These are phyloP conservation scores for Leishmania turanica DNA, from an alignment of 208 protist species.

Conservation along the genomic window DNA sequence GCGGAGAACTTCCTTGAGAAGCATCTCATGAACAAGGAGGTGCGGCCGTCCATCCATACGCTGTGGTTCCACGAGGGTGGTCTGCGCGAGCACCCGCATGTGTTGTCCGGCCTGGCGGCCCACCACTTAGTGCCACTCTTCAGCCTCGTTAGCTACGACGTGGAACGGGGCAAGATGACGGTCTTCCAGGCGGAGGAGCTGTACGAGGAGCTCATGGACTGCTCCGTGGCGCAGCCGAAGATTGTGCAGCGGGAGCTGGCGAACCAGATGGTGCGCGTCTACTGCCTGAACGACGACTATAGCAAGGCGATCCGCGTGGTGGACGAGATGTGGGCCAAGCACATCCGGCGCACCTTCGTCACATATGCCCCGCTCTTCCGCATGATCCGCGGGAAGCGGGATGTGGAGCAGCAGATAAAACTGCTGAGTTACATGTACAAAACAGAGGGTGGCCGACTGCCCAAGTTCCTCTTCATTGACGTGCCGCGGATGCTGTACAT, in stretches of 20 bases:
- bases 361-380: conserved; percentile 92
- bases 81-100: conserved; percentile 72
- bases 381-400: conserved; percentile 61
- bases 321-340: conserved; percentile 73
- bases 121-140: conserved; percentile 92
- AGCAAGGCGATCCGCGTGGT: conserved; percentile 81
- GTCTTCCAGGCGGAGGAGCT: conserved; percentile 74
- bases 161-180: conserved; percentile 87
- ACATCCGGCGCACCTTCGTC: conserved; percentile 89
- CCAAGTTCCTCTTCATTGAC: conserved; percentile 89
- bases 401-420: conserved; percentile 66
- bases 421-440: conserved; percentile 80
- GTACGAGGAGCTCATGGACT: conserved; percentile 91
- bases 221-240: conserved; percentile 80
- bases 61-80: conserved; percentile 90
- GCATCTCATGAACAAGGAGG: conserved; percentile 71
- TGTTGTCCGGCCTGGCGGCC: conserved; percentile 74
- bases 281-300: conserved; percentile 79
- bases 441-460: conserved; percentile 70
- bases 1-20: conserved; percentile 87
- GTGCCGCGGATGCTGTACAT: conserved; percentile 85
- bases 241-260: conserved; percentile 89
- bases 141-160: conserved; percentile 86
- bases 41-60: conserved; percentile 82
- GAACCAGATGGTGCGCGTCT: conserved; percentile 88